A percentile compares a stretch with the other conserved stretches of the same genome.
Evolutionary conservation across 1,284 basidiomycete species (phyloP).

Genomic region (Ustilago loliicola): DNA sequence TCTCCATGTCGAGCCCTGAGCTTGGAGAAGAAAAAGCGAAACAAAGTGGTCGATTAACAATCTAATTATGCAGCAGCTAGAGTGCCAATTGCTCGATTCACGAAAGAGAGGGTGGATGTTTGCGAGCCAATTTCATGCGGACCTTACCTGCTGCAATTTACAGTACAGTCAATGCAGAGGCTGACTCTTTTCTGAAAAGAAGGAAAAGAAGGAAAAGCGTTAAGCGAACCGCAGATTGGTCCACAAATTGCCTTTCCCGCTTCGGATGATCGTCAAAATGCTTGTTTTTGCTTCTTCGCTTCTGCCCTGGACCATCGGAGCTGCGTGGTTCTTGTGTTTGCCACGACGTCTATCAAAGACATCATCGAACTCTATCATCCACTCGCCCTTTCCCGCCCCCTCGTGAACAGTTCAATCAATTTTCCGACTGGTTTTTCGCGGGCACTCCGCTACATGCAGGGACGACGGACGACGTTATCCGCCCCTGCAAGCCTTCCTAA

Average conservation of each 20-base stretch:
- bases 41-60: no score
- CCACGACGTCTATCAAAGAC: not conserved
- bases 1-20: not conserved
- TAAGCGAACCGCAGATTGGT: constrained; percentile 7
- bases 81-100: not conserved
- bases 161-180: not conserved
- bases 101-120: constrained; percentile 2
- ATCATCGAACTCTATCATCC: constrained; percentile 1
- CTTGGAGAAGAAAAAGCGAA: no score
- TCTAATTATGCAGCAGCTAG: no score
- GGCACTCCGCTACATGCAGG: constrained; percentile 7
- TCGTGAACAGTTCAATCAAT: constrained; percentile 2
- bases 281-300: not conserved
- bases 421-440: not conserved
- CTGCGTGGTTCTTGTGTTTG: constrained; percentile 20
- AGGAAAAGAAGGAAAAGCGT: constrained; percentile 8
- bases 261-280: constrained; percentile 1
- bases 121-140: constrained; percentile 2
- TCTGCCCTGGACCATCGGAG: constrained; percentile 29
- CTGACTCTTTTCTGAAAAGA: constrained; percentile 7
- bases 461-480: not conserved
- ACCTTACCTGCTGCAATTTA: constrained; percentile 2
- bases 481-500: not conserved
- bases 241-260: constrained; percentile 1
- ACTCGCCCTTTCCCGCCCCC: not conserved